These are phyloP conservation scores for Ophiostoma pallidulum DNA, from an alignment of 2,329 filamentous ascomycete genomes.

Conservation along the genomic window DNA sequence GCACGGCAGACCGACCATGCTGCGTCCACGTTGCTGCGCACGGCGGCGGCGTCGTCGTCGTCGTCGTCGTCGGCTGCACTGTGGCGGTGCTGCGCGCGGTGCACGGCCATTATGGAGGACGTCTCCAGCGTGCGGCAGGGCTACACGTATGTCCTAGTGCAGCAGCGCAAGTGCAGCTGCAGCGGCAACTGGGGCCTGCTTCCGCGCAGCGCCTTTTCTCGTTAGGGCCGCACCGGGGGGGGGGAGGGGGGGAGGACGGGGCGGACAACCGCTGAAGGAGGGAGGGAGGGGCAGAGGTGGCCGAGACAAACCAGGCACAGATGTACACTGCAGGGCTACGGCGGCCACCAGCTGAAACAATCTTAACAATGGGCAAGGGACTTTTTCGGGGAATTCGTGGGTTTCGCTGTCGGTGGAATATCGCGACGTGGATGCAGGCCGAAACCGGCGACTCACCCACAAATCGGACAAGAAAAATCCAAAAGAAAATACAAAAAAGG, in stretches of 20 bases:
- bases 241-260: no score
- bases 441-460: no score
- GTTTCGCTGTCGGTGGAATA: no score
- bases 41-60: slow-evolving; percentile 1
- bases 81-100: slow-evolving; percentile 48
- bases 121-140: slow-evolving; percentile 37
- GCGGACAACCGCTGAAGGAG: no score
- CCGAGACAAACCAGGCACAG: no score
- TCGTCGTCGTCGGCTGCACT: slow-evolving; percentile 13
- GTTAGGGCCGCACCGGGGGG: slow-evolving; percentile 4
- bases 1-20: slow-evolving; percentile 1
- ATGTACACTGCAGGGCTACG: no score
- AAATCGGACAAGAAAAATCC: no score
- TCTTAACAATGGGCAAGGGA: no score
- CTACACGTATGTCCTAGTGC: slow-evolving; percentile 42
- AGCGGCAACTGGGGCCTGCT: slow-evolving; percentile 44
- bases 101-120: slow-evolving; percentile 58
- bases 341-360: no score
- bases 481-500: no score
- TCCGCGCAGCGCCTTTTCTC: slow-evolving; percentile 17
- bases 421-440: no score
- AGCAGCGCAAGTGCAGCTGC: slow-evolving; percentile 47
- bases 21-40: slow-evolving; percentile 34
- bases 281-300: not conserved
- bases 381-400: no score